A percentile compares a stretch with the other conserved stretches of the same genome.
These are phyloP conservation scores for Colletotrichum sp. DNA, from an alignment of 2,329 filamentous ascomycete species.

Conservation along the genomic window DNA sequence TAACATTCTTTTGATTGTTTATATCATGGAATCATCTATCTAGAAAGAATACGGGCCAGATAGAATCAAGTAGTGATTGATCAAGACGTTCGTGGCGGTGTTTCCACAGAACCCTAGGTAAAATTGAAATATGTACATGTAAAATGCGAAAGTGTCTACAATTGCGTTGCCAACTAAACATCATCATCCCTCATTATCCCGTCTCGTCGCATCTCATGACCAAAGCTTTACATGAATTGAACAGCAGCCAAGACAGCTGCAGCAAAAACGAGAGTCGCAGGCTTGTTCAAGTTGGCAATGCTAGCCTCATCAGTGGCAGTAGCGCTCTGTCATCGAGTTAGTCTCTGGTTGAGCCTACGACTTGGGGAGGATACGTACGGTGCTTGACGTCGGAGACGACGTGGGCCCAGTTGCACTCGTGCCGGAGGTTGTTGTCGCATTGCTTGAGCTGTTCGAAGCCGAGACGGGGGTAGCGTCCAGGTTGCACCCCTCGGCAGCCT, in stretches of 20 bases:
- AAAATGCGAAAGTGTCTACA: background rate
- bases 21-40: background rate
- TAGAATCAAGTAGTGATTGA: background rate
- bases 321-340: background rate
- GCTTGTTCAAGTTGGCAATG: background rate
- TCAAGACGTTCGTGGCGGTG: background rate
- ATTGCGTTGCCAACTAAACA: background rate
- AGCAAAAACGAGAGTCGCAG: background rate
- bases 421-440: background rate
- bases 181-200: background rate
- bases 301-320: background rate
- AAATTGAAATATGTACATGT: background rate
- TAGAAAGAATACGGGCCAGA: background rate
- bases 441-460: background rate
- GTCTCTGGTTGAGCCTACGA: background rate
- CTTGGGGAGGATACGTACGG: background rate
- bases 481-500: conserved; percentile 33
- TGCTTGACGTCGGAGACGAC: background rate
- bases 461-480: conserved; percentile 8
- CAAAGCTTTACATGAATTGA: background rate
- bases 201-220: background rate
- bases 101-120: background rate
- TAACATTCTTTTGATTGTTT: background rate
- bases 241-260: background rate
- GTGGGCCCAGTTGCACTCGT: background rate